Evolutionary conservation across 140 eudicot genomes (phyloP), one percentile per base, ranked within the genome.

Genomic region (Stevia rebaudiana): DNA sequence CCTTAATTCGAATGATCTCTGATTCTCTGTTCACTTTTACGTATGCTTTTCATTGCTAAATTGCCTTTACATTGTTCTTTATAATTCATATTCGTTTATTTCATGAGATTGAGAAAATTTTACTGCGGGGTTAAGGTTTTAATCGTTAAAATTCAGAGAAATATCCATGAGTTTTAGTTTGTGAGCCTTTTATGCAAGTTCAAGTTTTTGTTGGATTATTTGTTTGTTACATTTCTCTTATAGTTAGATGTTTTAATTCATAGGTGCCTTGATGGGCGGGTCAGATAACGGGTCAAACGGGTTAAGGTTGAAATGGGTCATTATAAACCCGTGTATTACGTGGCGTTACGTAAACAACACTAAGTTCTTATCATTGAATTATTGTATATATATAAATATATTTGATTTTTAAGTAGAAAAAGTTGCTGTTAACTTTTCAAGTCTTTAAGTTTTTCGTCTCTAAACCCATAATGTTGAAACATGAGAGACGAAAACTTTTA

Each of bases 21-120:
- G 67, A 36, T 40, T 61, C 21, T 61, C 67, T 40, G 67, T 37
- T 40, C 67, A 40, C 30, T 40, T 23, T 61, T 39, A 41, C 67
- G 3, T 41, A 13, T 61, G 67, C 36, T 37, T 61, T 41, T 61
- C n/a, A 40, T 61, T 61, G 46, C 67, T 23, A 61, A 19, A n/a
- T 40, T 39, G 50, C 37, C 21, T 39, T 22, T 19, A 60, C 46
- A 39, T 37, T 60, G 8, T 19, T 18, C 48, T 9, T 59, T 4
- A 19, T 16, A 1, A 1, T 7, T 7, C 8, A 8, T 48, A 17
- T 2, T 1, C 13, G 13, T 18, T 48, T 16, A 16, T 48, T 48
- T 48, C 0, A 7, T 8, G 55, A 18, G 8, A 8, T 48, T 0
- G 56, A 49, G 19, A 21, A 49, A 49, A 10, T 37, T 24, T 21